Base-by-base conservation (phyloP, 768 basidiomycete genomes). In the Tephrocybe sp. region DNA sequence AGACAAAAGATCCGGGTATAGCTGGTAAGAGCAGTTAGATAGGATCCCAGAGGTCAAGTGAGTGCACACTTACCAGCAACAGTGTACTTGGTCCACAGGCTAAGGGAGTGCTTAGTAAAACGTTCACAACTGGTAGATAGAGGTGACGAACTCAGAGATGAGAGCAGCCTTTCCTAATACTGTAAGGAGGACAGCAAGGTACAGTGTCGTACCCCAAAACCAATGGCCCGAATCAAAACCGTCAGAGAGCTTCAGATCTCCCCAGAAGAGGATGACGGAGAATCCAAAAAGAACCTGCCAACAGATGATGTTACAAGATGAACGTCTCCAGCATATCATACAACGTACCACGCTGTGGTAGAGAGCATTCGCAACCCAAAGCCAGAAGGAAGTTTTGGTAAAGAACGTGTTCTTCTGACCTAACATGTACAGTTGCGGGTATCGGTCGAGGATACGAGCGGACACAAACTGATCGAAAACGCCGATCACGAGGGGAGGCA, bases 41-140 rank as follows among this genome's bases (percentile, higher is more conserved):
- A 30, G 50, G 32, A 51, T 23, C 20, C 17, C 16, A 31, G n/a
- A 9, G 2, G 32, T 30, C 22, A 32, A 31, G 19, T 46, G 17
- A 48, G 11, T 13, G 4, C 16, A 23, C 14, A 65, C 77, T 50
- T 61, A 87, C 87, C 88, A 35, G 92, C 92, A 42, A 98, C 90
- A 11, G 96, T 98, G 63, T 98, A 99, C 65, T 98, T 98, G 0
- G 97, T 99, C 97, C 97, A 99, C n/a, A 99, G 70, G 60, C 96
- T 99, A 11, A 52, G 49, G 44, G 42, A 45, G 17, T 20, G 38
- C 30, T 52, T 7, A 56, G 35, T 32, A 23, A 40, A 31, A 32
- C 16, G 45, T 34, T 38, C 22, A 43, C 23, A 41, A 4, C 17
- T 17, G 40, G 45, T 17, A 17, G 45, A 7, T 12, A 31, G 12